Percentiles rank a stretch among this genome's conserved stretches.
These are phyloP conservation scores for Suillus tomentosus DNA, from an alignment of 768 basidiomycete species.

Conservation along the genomic window DNA sequence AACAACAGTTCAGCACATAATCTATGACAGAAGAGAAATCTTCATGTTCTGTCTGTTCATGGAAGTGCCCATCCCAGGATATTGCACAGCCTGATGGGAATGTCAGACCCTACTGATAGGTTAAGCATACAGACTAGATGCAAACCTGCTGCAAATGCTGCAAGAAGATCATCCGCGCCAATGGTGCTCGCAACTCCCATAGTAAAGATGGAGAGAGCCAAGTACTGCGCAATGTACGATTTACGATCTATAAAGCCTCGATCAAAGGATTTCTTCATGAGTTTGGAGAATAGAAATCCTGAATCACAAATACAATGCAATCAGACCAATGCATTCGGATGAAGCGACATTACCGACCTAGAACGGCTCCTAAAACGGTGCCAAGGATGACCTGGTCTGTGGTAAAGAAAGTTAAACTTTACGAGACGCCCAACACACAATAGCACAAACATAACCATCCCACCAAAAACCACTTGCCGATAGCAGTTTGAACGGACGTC, in stretches of 20 bases:
- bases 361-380: conserved; percentile 62
- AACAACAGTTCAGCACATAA: conserved; percentile 77
- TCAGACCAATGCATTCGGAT: neutral
- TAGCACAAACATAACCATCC: conserved; percentile 72
- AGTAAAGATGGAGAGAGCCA: conserved; percentile 71
- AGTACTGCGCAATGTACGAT: conserved; percentile 85
- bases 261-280: conserved; percentile 70
- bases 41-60: conserved; percentile 77
- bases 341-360: conserved; percentile 33
- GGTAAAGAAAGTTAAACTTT: conserved; percentile 6
- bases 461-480: conserved; percentile 84
- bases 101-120: conserved; percentile 6
- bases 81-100: conserved; percentile 74
- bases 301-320: conserved; percentile 4
- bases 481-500: conserved; percentile 55
- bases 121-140: neutral
- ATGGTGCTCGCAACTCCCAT: conserved; percentile 77
- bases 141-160: conserved; percentile 81
- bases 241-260: conserved; percentile 73
- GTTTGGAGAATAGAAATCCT: conserved; percentile 66
- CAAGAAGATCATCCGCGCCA: conserved; percentile 87
- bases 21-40: conserved; percentile 90
- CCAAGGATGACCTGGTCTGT: conserved; percentile 86
- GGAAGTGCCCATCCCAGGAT: conserved; percentile 89
- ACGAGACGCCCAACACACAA: neutral